Evolutionary conservation across 441 rosid genomes (phyloP).

Genomic region (Croton setiger): DNA sequence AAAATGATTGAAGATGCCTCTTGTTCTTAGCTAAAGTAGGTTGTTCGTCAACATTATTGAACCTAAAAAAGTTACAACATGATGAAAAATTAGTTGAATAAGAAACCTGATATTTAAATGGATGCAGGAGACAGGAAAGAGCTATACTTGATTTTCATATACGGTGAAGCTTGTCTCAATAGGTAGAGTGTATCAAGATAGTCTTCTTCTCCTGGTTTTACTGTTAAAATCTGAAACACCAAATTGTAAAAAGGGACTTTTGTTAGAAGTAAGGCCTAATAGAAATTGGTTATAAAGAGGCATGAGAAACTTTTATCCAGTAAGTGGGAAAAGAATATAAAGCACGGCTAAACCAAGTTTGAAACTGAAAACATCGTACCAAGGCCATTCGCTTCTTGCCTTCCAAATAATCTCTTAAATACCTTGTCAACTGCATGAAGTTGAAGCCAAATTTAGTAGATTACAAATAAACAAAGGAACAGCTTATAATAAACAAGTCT

Average conservation of each 20-base stretch:
- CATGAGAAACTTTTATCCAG: not conserved
- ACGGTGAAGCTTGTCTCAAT: slow-evolving; percentile 89
- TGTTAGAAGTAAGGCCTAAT: not conserved
- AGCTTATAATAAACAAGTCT: not conserved
- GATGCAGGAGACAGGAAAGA: slow-evolving; percentile 4
- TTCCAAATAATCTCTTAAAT: slow-evolving; percentile 80
- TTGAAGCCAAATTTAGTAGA: slow-evolving; percentile 19
- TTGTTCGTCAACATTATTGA: slow-evolving; percentile 52
- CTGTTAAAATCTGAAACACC: slow-evolving; percentile 67
- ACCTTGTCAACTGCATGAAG: slow-evolving; percentile 65
- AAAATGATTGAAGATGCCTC: slow-evolving; percentile 46
- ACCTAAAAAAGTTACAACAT: slow-evolving; percentile 42
- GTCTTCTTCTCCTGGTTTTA: slow-evolving; percentile 79
- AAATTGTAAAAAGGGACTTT: slow-evolving; percentile 12
- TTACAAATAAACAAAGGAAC: slow-evolving; percentile 7
- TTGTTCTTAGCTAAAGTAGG: slow-evolving; percentile 37
- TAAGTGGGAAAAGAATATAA: too few species aligned
- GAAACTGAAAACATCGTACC: slow-evolving; percentile 45
- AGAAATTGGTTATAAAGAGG: not conserved
- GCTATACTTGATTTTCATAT: slow-evolving; percentile 71
- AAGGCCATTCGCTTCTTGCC: slow-evolving; percentile 86
- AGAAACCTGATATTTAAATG: slow-evolving; percentile 20
- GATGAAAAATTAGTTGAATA: slow-evolving; percentile 10
- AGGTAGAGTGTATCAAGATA: slow-evolving; percentile 70
- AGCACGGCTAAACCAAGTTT: not conserved